phyloP scores from a whole-genome alignment of 2,329 filamentous ascomycete species.

The Penicillium polonicum region DNA sequence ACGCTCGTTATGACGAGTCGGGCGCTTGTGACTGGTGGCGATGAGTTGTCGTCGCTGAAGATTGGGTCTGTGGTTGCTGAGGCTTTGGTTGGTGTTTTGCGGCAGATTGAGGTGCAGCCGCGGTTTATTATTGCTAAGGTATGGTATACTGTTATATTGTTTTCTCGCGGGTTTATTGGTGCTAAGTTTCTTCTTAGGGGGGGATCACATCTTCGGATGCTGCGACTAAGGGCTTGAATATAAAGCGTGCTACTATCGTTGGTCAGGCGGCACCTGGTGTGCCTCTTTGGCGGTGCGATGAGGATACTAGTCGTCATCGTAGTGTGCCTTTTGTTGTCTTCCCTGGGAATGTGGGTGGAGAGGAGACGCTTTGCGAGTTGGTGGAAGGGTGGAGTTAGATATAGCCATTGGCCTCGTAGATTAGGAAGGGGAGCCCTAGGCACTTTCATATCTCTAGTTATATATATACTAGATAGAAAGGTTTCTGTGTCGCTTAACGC shows the following conservation, averaged over 20 bases:
- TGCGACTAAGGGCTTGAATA: conserved; percentile 56
- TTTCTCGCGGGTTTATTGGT: neutral
- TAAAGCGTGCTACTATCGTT: conserved; percentile 55
- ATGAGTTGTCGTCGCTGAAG: conserved; percentile 53
- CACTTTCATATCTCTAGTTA: neutral
- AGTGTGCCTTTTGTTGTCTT: conserved; percentile 59
- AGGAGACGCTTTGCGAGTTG: conserved; percentile 48
- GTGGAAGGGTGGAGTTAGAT: conserved; percentile 42
- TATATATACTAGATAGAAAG: too few relatives aligned
- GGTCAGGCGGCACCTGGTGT: conserved; percentile 60
- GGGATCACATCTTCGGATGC: conserved; percentile 61
- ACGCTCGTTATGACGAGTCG: conserved; percentile 61
- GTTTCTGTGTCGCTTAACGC: too few relatives aligned
- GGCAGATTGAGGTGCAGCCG: conserved; percentile 49
- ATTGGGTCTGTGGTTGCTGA: conserved; percentile 55
- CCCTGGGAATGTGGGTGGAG: conserved; percentile 58
- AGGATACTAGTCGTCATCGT: conserved; percentile 51
- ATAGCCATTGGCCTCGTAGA: neutral
- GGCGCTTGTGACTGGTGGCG: conserved; percentile 50
- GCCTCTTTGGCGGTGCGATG: conserved; percentile 59
- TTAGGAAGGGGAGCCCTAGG: too few relatives aligned
- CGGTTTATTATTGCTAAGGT: conserved; percentile 58
- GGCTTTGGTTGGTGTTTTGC: conserved; percentile 53
- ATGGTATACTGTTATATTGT: neutral
- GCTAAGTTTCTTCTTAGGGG: conserved; percentile 37